Evolutionary conservation across 441 rosid species (phyloP).

Genomic region (Populus trichocarpa): DNA sequence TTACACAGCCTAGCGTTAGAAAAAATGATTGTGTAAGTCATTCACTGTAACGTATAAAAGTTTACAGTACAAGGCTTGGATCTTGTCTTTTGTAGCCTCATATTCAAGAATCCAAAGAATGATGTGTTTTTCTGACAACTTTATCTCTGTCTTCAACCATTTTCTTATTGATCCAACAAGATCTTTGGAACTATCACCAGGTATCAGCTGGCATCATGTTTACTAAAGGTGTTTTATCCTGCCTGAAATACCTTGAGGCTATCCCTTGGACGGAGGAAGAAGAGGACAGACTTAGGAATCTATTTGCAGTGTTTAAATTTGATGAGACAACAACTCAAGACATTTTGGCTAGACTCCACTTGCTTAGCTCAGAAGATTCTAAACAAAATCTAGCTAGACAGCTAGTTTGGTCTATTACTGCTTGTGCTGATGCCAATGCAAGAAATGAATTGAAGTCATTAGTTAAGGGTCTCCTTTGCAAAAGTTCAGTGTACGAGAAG

Average conservation of each 20-base stretch:
- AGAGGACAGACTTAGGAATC: slow-evolving; percentile 69
- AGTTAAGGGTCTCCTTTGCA: slow-evolving; percentile 78
- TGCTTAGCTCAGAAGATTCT: slow-evolving; percentile 31
- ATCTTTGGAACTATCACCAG: slow-evolving; percentile 30
- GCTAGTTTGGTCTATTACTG: slow-evolving; percentile 67
- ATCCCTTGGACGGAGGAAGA: slow-evolving; percentile 96
- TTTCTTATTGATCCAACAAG: slow-evolving; percentile 20
- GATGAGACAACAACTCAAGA: slow-evolving; percentile 50
- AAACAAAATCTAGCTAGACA: slow-evolving; percentile 56
- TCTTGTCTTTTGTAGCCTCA: not conserved
- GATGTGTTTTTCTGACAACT: not conserved
- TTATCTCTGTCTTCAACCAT: not conserved
- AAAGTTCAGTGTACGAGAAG: slow-evolving; percentile 83
- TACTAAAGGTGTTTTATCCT: slow-evolving; percentile 51
- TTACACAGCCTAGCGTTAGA: not conserved
- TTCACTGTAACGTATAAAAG: not conserved
- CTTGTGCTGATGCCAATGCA: slow-evolving; percentile 56
- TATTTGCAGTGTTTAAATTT: slow-evolving; percentile 48
- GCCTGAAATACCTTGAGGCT: slow-evolving; percentile 78
- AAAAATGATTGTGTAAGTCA: not conserved
- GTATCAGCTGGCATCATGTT: slow-evolving; percentile 70
- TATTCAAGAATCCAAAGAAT: not conserved
- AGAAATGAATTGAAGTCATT: slow-evolving; percentile 71
- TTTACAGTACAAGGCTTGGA: not conserved
- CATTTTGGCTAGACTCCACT: slow-evolving; percentile 56